Base-by-base conservation (phyloP, 1,139 yeast species). In the Hyphopichia fennica region DNA sequence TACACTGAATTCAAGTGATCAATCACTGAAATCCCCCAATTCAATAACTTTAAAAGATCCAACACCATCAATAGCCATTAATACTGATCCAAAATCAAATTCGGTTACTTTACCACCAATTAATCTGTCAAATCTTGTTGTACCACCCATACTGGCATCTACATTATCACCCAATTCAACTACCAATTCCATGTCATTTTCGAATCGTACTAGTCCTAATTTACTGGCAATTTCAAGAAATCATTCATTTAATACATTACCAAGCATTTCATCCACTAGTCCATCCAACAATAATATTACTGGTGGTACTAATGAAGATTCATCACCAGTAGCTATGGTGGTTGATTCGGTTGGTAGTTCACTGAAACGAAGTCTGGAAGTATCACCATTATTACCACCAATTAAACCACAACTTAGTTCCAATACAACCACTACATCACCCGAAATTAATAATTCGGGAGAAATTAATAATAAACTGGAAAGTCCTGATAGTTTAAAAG, bases 211-310 rank as follows among this genome's bases (percentile, higher is more conserved):
- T 19, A 39, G 38, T 25, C 32, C 41, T 34, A 23, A 33, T 46
- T 16, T 37, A 31, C 19, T 15, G 34, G 19, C 34, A 13, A 29
- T 37, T 17, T 11, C 39, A 19, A 36, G 18, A 27, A 36, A 30
- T 20, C 52, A 49, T 13, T 45, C 47, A 37, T 45, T 47, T 36
- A 46, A 47, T 3, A 51, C 53, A 10, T 37, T 30, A 16, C 37
- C 37, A n/a, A 35, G 30, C n/a, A 31, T 31, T 17, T 13, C 17
- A 4, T 23, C 37, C 6, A 22, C 28, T 14, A 19, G 27, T 18
- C 25, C 35, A 7, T 6, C 34, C 19, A 33, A 33, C n/a, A n/a
- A 13, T n/a, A 34, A 34, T 15, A 20, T 3, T 3, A 15, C 9
- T 7, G 14, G 14, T 9, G 20, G n/a, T 5, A 5, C 20, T 5